A percentile compares a stretch with the other conserved stretches of the same genome.
Conservation (phyloP, 768 basidiomycete species). For the Trametes gibbosa region DNA sequence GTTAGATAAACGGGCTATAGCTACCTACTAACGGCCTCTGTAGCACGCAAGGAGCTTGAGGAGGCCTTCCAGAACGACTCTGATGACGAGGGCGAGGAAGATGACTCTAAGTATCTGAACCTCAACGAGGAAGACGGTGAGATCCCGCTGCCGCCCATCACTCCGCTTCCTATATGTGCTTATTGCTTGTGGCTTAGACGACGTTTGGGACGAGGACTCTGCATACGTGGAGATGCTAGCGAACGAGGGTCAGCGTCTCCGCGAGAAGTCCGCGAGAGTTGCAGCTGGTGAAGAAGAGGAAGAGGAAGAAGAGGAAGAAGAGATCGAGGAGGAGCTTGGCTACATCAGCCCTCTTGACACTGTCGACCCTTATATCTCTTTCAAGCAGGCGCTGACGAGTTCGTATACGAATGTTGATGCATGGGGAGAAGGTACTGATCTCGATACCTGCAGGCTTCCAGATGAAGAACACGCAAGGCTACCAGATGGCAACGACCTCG, state of each 20-base stretch:
- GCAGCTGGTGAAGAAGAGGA: conserved; percentile 33
- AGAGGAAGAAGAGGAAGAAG: conserved; percentile 42
- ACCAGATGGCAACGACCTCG: conserved; percentile 71
- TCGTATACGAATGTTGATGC: conserved; percentile 24
- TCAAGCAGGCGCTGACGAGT: conserved; percentile 80
- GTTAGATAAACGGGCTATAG: neutral
- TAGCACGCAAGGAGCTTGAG: conserved; percentile 62
- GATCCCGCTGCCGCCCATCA: conserved; percentile 3
- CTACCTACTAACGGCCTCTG: neutral
- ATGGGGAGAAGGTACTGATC: neutral
- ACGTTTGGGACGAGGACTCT: conserved; percentile 89
- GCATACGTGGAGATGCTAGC: conserved; percentile 87
- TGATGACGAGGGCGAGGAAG: conserved; percentile 48
- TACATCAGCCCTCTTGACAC: conserved; percentile 82
- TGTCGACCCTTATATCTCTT: conserved; percentile 73
- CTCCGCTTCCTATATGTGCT: neutral
- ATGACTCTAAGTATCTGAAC: conserved; percentile 53
- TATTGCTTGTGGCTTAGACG: conserved; percentile 44
- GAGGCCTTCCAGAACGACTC: conserved; percentile 41
- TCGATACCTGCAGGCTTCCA: conserved; percentile 56
- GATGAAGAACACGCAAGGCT: conserved; percentile 61
- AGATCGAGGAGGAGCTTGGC: conserved; percentile 79
- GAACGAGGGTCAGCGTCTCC: conserved; percentile 75
- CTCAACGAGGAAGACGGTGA: conserved; percentile 66
- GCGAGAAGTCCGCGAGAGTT: conserved; percentile 54